A percentile compares a stretch with the other conserved stretches of the same genome.
Evolutionary conservation across 2,329 filamentous ascomycete species (phyloP).

Genomic region (Blastomyces gilchristii): DNA sequence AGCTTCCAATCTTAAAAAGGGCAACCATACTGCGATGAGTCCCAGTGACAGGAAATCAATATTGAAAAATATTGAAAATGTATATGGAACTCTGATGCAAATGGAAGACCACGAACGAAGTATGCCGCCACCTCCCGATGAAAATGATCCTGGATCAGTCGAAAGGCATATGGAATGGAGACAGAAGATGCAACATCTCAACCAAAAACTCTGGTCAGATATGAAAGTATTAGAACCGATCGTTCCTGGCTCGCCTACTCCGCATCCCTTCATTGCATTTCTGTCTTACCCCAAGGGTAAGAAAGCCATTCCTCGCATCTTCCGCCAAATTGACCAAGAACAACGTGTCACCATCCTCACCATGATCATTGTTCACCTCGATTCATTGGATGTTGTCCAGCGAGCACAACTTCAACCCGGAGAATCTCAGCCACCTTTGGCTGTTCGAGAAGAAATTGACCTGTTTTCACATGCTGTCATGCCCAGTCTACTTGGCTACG

Average conservation of each 20-base stretch:
- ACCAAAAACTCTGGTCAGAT: constrained; percentile 69
- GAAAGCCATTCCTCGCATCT: constrained; percentile 87
- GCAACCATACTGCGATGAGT: constrained; percentile 41
- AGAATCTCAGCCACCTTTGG: constrained; percentile 61
- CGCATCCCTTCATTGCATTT: constrained; percentile 92
- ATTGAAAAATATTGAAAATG: constrained; percentile 74
- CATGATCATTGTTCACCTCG: constrained; percentile 88
- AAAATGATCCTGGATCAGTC: constrained; percentile 57
- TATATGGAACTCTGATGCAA: constrained; percentile 81
- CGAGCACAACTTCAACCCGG: constrained; percentile 64
- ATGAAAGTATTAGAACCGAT: constrained; percentile 93
- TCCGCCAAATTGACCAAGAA: constrained; percentile 83
- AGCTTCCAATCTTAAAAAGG: constrained; percentile 35
- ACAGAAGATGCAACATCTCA: constrained; percentile 58
- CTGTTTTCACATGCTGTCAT: constrained; percentile 81
- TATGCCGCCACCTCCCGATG: constrained; percentile 58
- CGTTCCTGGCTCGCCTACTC: constrained; percentile 54
- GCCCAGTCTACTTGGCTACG: constrained; percentile 77
- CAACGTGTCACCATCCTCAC: constrained; percentile 88
- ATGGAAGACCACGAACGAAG: constrained; percentile 87
- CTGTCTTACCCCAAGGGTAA: constrained; percentile 92
- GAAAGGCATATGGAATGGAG: constrained; percentile 73
- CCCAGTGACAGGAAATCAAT: constrained; percentile 70
- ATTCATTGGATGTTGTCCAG: constrained; percentile 80
- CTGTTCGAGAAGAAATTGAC: constrained; percentile 83